These are phyloP conservation scores for Geotrichum klebahnii DNA, from an alignment of 1,139 yeast genomes.

Conservation along the genomic window DNA sequence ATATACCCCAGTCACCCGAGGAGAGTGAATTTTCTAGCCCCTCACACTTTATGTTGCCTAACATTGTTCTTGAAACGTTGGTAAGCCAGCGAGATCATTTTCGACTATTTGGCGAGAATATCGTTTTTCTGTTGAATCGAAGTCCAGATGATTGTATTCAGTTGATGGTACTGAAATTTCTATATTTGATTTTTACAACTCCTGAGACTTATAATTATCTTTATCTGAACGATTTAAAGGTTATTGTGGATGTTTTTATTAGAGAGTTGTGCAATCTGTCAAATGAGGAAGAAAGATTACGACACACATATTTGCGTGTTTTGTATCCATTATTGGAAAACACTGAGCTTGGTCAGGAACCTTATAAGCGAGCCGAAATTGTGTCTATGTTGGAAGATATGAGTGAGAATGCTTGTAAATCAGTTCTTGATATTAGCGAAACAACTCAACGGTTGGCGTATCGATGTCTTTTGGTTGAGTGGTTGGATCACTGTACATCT, in stretches of 20 bases:
- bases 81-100: slow-evolving; percentile 35
- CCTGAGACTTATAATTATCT: slow-evolving; percentile 60
- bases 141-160: slow-evolving; percentile 69
- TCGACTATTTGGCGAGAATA: slow-evolving; percentile 51
- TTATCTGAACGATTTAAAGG: slow-evolving; percentile 80
- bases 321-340: slow-evolving; percentile 65
- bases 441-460: slow-evolving; percentile 57
- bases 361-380: slow-evolving; percentile 59
- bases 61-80: slow-evolving; percentile 36
- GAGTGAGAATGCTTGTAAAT: slow-evolving; percentile 25
- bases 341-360: slow-evolving; percentile 45
- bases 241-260: slow-evolving; percentile 77
- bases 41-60: slow-evolving; percentile 23
- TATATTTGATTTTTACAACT: slow-evolving; percentile 70
- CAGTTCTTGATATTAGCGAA: slow-evolving; percentile 23
- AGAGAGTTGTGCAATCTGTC: slow-evolving; percentile 71
- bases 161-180: slow-evolving; percentile 71
- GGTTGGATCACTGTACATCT: slow-evolving; percentile 44
- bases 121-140: slow-evolving; percentile 67
- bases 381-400: slow-evolving; percentile 50
- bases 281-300: slow-evolving; percentile 56
- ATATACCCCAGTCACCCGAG: slow-evolving; percentile 1
- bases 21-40: not conserved
- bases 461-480: slow-evolving; percentile 57
- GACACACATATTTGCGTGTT: slow-evolving; percentile 74